These are phyloP conservation scores for Myochromella boudieri DNA, from an alignment of 768 basidiomycete genomes.

Conservation along the genomic window DNA sequence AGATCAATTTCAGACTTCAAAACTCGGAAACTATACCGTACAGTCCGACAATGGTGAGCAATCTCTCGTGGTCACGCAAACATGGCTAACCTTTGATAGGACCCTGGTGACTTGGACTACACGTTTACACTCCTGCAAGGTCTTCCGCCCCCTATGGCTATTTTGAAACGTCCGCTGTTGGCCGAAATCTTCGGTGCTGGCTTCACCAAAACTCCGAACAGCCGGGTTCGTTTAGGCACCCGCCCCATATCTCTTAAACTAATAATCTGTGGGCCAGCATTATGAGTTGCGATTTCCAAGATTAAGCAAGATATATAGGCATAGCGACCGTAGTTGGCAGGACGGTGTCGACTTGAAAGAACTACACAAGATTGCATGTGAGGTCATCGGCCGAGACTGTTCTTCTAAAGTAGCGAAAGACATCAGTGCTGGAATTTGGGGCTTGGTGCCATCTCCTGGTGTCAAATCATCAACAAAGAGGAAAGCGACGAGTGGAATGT, in stretches of 20 bases:
- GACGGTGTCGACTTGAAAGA: constrained; percentile 49
- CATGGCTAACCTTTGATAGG: constrained; percentile 15
- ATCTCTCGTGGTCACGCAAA: constrained; percentile 3
- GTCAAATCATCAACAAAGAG: constrained; percentile 37
- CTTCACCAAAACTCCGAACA: constrained; percentile 66
- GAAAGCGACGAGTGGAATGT: constrained; percentile 36
- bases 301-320: constrained; percentile 65
- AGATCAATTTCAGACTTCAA: constrained; percentile 67
- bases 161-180: constrained; percentile 63
- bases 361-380: constrained; percentile 55
- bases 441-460: constrained; percentile 37
- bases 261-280: no score
- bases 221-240: constrained; percentile 54
- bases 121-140: constrained; percentile 49
- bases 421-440: constrained; percentile 33
- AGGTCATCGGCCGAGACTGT: constrained; percentile 52
- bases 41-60: constrained; percentile 21
- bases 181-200: constrained; percentile 81
- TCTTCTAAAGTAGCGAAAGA: constrained; percentile 52
- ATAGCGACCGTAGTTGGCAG: constrained; percentile 63
- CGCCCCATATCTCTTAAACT: no score
- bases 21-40: constrained; percentile 39
- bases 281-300: constrained; percentile 87
- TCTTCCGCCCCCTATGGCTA: constrained; percentile 49
- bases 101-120: constrained; percentile 44